Evolutionary conservation across 2,329 filamentous ascomycete genomes (phyloP), one percentile per base, ranked within the genome.

Genomic region (Ascochyta lentis): DNA sequence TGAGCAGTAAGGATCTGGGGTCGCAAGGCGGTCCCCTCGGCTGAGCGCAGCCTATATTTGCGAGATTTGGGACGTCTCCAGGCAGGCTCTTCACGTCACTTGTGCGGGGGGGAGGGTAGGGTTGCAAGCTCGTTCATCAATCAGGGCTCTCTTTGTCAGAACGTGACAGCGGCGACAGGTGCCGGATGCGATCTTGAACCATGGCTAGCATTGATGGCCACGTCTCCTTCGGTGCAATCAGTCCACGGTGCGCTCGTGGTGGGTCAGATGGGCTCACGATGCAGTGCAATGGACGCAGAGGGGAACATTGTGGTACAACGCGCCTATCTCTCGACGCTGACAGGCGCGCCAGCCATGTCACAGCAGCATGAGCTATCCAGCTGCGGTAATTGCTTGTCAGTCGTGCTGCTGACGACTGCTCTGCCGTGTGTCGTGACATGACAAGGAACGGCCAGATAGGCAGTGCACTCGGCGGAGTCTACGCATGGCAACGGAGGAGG

Each of bases 221-320:
- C 35, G 38, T 33, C 50, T 54, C 38, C 43, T 52, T 56, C 42
- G 16, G 53, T 51, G 31, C 7, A 47, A 31, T 33, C 24, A 41
- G 41, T 39, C 47, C 56, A 64, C 43, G 48, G 34, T 51, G 50
- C 39, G 53, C 55, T 63, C 61, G 51, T 58, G 50, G 47, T 51
- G 55, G 61, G 65, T 66, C 61, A 63, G 49, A 65, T 56, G 51
- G 31, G 50, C 45, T 51, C 44, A 62, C 49, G 54, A 63, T 63
- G 64, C 56, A 60, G 54, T 65, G 59, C 61, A 43, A 68, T 66
- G 68, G 63, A 60, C 47, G 61, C 62, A 50, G 49, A 60, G 43
- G 69, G 67, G 63, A 68, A 65, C 64, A 51, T 70, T 60, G 70
- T 69, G 23, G 59, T 70, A 70, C 70, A 68, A 69, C 65, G 56